Conservation (phyloP, 768 basidiomycete genomes). For the Trametes sanguinea region DNA sequence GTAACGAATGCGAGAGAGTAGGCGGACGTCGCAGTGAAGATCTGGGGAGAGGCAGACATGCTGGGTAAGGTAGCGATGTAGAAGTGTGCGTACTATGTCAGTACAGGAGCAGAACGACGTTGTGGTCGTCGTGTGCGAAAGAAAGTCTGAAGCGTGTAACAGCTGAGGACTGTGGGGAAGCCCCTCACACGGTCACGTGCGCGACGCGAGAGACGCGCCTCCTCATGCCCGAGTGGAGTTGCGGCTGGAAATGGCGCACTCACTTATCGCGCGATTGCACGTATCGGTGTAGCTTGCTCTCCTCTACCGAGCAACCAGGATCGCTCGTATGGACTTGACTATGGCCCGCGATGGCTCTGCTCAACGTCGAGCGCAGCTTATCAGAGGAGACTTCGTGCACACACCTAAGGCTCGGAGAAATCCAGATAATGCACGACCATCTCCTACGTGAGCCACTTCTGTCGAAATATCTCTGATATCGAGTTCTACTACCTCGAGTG, state of each 20-base stretch:
- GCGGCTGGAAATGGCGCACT: too few relatives aligned
- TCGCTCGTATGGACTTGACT: not conserved
- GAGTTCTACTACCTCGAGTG: not conserved
- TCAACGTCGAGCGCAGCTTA: slow-evolving; percentile 18
- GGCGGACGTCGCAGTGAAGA: slow-evolving; percentile 63
- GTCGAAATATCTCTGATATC: too few relatives aligned
- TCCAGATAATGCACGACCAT: slow-evolving; percentile 59
- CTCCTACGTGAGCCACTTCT: slow-evolving; percentile 46
- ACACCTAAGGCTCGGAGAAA: slow-evolving; percentile 50
- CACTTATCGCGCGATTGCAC: too few relatives aligned
- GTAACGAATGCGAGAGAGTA: slow-evolving; percentile 65
- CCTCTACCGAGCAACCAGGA: too few relatives aligned
- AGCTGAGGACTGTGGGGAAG: not conserved
- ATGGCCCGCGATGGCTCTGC: not conserved
- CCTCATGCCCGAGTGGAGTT: too few relatives aligned
- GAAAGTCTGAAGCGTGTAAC: not conserved
- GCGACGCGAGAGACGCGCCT: slow-evolving; percentile 9
- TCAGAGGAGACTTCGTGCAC: slow-evolving; percentile 61
- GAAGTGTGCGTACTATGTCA: too few relatives aligned
- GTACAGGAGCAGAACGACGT: not conserved
- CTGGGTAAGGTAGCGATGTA: not conserved
- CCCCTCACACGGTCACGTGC: slow-evolving; percentile 20
- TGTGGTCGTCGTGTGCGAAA: not conserved
- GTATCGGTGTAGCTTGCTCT: too few relatives aligned
- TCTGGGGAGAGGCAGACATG: slow-evolving; percentile 26